phyloP scores from a whole-genome alignment of 306 rosid genomes.

The Rosa rugosa region DNA sequence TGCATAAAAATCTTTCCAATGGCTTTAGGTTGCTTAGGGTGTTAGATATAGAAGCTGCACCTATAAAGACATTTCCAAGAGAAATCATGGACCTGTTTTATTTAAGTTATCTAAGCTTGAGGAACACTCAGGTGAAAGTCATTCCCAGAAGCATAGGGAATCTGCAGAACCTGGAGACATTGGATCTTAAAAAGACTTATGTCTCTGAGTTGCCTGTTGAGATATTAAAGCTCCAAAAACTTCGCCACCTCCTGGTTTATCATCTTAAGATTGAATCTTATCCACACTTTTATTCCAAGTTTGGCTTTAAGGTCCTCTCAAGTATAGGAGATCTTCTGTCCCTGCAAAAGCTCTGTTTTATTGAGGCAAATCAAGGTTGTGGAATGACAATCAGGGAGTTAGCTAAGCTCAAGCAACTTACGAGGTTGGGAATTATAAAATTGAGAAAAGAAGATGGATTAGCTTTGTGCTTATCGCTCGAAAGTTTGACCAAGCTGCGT shows the following conservation, averaged over 20 bases:
- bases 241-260: conserved; percentile 40
- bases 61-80: conserved; percentile 22
- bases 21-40: conserved; percentile 35
- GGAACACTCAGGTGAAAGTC: conserved; percentile 29
- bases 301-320: conserved; percentile 29
- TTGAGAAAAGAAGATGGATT: conserved; percentile 29
- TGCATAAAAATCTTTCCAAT: neutral
- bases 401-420: conserved; percentile 33
- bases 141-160: conserved; percentile 36
- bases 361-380: conserved; percentile 26
- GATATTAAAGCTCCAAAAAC: conserved; percentile 35
- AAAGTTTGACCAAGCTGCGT: conserved; percentile 19
- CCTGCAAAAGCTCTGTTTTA: conserved; percentile 39
- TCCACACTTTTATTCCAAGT: conserved; percentile 16
- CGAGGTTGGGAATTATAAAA: conserved; percentile 34
- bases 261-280: conserved; percentile 19
- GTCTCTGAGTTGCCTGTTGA: conserved; percentile 38
- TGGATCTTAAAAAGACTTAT: conserved; percentile 40
- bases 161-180: conserved; percentile 33
- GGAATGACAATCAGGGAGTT: conserved; percentile 20
- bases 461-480: conserved; percentile 35
- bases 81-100: conserved; percentile 18
- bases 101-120: conserved; percentile 40
- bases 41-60: conserved; percentile 30
- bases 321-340: conserved; percentile 25